Conservation (phyloP, 1,139 yeast genomes). For the Kurtzmaniella natalensis region DNA sequence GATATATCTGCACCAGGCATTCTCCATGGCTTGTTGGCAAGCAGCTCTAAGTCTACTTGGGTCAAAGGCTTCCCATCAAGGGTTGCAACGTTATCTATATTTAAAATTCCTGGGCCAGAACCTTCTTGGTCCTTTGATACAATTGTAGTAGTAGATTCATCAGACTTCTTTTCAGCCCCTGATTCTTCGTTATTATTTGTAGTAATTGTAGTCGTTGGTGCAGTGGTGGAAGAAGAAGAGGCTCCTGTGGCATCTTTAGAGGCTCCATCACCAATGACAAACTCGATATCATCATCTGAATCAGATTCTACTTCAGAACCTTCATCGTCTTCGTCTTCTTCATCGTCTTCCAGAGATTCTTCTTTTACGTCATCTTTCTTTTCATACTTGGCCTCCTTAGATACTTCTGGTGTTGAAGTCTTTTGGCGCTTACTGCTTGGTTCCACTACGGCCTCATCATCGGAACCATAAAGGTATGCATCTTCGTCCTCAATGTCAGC, state of each 20-base stretch:
- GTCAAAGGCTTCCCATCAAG: conserved; percentile 83
- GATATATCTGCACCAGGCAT: conserved; percentile 93
- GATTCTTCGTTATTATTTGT: conserved; percentile 36
- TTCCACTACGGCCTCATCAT: conserved; percentile 40
- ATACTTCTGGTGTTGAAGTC: conserved; percentile 11
- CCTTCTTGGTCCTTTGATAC: conserved; percentile 34
- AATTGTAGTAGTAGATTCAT: conserved; percentile 23
- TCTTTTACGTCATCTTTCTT: conserved; percentile 24
- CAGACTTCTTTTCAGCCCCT: conserved; percentile 13
- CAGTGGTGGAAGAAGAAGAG: conserved; percentile 19
- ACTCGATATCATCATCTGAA: conserved; percentile 47
- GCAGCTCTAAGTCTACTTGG: conserved; percentile 72
- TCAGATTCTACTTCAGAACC: conserved; percentile 38
- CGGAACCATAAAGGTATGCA: conserved; percentile 79
- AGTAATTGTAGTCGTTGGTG: conserved; percentile 14
- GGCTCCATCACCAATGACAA: conserved; percentile 29
- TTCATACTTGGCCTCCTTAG: conserved; percentile 18
- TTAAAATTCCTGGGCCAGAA: conserved; percentile 36
- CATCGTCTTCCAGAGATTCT: conserved; percentile 22
- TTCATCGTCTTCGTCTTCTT: conserved; percentile 29
- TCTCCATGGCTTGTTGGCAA: conserved; percentile 97
- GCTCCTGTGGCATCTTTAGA: conserved; percentile 18
- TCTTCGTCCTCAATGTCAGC: conserved; percentile 65
- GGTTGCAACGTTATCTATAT: conserved; percentile 74
- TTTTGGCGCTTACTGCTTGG: conserved; percentile 18